These are phyloP conservation scores for Oenanthe javanica DNA, from an alignment of 140 eudicot genomes.

Conservation along the genomic window DNA sequence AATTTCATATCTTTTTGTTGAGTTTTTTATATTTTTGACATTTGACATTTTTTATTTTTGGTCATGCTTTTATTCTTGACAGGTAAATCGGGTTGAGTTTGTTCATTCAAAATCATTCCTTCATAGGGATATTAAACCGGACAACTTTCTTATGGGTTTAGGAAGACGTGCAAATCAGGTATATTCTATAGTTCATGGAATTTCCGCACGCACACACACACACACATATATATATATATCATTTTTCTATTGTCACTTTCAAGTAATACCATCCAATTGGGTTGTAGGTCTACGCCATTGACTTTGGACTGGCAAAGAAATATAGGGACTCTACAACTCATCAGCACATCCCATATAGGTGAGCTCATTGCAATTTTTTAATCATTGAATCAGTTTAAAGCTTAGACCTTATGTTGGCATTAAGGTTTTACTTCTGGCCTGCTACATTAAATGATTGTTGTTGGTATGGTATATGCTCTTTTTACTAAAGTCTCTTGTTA, in stretches of 20 bases:
- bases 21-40: not conserved
- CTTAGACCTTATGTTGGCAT: not conserved
- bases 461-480: not conserved
- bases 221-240: not conserved
- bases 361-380: not conserved
- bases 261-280: not conserved
- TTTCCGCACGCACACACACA: too few species aligned
- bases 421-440: not conserved
- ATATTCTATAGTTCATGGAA: not conserved
- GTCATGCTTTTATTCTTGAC: constrained; percentile 11
- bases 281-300: constrained; percentile 9
- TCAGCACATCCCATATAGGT: constrained; percentile 16
- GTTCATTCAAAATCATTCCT: constrained; percentile 81
- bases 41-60: not conserved
- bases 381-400: not conserved
- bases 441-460: not conserved
- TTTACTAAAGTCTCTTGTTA: not conserved
- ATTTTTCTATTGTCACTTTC: not conserved
- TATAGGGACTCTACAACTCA: constrained; percentile 16
- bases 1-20: not conserved
- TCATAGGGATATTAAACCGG: constrained; percentile 90
- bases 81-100: constrained; percentile 86
- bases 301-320: constrained; percentile 17
- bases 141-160: constrained; percentile 90
- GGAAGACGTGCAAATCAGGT: constrained; percentile 96